Base-by-base conservation (phyloP, 306 rosid genomes). In the Medicago lupulina region DNA sequence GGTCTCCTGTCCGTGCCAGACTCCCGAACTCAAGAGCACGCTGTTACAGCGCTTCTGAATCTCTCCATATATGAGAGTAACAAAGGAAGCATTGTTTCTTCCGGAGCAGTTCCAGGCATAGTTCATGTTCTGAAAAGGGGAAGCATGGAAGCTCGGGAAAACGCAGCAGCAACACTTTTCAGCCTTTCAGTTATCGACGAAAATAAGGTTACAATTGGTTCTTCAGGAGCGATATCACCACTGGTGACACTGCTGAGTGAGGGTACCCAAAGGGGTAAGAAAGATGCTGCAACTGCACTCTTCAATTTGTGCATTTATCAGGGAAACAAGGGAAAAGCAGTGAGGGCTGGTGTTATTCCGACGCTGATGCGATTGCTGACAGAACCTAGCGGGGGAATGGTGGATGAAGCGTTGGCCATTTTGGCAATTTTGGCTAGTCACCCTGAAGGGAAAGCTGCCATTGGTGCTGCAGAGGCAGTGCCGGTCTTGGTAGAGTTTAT, bases 91-190 rank as follows among this genome's bases (percentile, higher is more conserved):
- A 96, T 92, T 31, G 86, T 90, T 54, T 83, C 92, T 49, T 87
- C 81, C 31, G 94, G 97, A 73, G 98, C 98, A 58, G 89, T 96
- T 79, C 99, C 98, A 50, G 99, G 96, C 50, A 92, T 96, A 57
- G 97, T 96, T 74, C 91, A 89, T 44, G 97, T 96, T 76, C 93
- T 96, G 70, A 92, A 83, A 84, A 88, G 88, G 69, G 99, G 98
- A 67, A 91, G 98, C 87, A 96, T 96, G 99, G 99, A 96, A 80
- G 99, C 99, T 5, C 92, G 98, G 72, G 99, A 96, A 83, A 96
- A 96, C 67, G 98, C 99, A 1, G 99, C 99, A 1, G 99, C 99
- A 17, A 96, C 99, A 62, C 98, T 96, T 58, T 96, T 96, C 86
- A 96, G 99, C 82, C 98, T 96, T 43, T 96, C 99, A n/a, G 99